These are phyloP conservation scores for Neurospora terricola DNA, from an alignment of 495 filamentous ascomycete species.

Conservation along the genomic window DNA sequence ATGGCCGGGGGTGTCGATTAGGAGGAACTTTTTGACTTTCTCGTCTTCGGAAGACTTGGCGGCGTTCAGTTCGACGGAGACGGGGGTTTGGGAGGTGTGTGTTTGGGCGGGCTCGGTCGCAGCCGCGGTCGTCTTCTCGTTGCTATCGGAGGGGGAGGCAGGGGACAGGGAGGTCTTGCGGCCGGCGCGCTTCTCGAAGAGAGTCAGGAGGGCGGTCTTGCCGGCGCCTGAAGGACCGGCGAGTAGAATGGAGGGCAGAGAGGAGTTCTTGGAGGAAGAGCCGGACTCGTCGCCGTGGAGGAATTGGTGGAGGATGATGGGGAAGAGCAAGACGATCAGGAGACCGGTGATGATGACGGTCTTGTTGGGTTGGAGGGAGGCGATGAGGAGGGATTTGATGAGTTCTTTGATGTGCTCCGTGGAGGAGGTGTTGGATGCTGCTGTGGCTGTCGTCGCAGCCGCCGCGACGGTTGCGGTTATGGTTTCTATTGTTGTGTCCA, in stretches of 20 bases:
- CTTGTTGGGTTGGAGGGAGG: constrained; percentile 40
- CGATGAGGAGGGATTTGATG: constrained; percentile 29
- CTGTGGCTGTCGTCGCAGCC: neutral
- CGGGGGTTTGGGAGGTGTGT: constrained; percentile 75
- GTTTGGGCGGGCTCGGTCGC: constrained; percentile 9
- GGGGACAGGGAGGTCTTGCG: neutral
- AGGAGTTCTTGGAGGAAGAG: constrained; percentile 54
- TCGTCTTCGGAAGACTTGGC: constrained; percentile 44
- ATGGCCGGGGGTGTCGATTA: constrained; percentile 88
- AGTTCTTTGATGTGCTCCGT: constrained; percentile 7
- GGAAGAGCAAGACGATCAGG: constrained; percentile 60
- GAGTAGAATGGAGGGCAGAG: constrained; percentile 73
- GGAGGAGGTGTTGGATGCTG: neutral
- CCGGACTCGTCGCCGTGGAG: constrained; percentile 26
- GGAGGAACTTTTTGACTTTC: constrained; percentile 53
- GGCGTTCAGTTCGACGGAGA: constrained; percentile 60
- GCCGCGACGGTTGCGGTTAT: constrained; percentile 7
- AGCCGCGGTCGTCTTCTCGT: neutral
- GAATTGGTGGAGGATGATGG: constrained; percentile 66
- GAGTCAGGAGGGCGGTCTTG: constrained; percentile 81
- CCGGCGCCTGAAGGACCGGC: constrained; percentile 76
- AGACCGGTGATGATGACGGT: constrained; percentile 53
- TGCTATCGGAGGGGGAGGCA: constrained; percentile 5
- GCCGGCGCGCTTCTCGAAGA: constrained; percentile 38
- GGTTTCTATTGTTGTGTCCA: neutral